Conservation (phyloP, 1,139 yeast species). For the Dujonia santamariae region DNA sequence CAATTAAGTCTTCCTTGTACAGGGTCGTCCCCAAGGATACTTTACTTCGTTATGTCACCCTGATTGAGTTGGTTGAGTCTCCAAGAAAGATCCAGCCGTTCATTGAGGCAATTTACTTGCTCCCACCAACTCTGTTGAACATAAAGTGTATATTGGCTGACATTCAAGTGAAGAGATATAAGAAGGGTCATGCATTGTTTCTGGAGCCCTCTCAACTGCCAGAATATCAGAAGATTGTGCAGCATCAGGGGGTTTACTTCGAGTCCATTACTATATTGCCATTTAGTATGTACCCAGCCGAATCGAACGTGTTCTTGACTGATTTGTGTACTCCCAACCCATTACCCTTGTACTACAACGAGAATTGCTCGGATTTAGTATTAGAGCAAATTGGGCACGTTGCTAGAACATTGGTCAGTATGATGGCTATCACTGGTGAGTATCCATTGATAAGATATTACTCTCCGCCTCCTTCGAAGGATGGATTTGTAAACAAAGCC, state of each 20-base stretch:
- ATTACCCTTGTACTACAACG: constrained; percentile 72
- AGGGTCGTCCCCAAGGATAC: constrained; percentile 36
- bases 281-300: constrained; percentile 27
- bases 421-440: constrained; percentile 81
- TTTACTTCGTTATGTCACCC: constrained; percentile 39
- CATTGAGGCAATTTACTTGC: constrained; percentile 41
- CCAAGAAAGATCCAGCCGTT: constrained; percentile 34
- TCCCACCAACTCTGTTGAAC: constrained; percentile 36
- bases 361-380: constrained; percentile 60
- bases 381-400: constrained; percentile 55
- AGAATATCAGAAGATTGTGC: constrained; percentile 1
- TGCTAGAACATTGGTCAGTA: constrained; percentile 61
- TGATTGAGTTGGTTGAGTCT: constrained; percentile 38
- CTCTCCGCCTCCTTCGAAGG: constrained; percentile 42
- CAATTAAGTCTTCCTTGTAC: constrained; percentile 33
- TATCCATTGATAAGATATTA: constrained; percentile 82
- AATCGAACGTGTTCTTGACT: constrained; percentile 37
- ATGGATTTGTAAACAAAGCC: constrained; percentile 45
- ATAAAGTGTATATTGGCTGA: constrained; percentile 43
- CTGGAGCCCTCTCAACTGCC: constrained; percentile 11
- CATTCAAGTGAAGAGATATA: constrained; percentile 35
- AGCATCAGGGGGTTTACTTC: constrained; percentile 2
- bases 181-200: constrained; percentile 38
- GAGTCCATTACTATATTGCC: constrained; percentile 5
- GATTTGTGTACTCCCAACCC: constrained; percentile 47